Base-by-base conservation (phyloP, 2,329 filamentous ascomycete species). In the Arthrinium puccinioides region DNA sequence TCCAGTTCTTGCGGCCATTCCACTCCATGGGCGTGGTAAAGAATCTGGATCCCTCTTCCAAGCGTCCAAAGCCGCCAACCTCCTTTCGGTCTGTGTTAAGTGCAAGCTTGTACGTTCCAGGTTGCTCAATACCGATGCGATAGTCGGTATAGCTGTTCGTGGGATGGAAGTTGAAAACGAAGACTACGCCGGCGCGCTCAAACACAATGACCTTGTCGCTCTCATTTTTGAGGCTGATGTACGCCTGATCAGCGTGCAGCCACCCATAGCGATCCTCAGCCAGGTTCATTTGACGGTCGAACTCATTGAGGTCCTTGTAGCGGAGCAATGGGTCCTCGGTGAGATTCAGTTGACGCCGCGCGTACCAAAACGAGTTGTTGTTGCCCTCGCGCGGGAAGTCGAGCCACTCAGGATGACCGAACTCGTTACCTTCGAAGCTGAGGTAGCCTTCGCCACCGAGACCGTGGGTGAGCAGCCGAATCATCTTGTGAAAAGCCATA, bases 351-450 rank as follows among this genome's bases (percentile, higher is more conserved):
- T 96, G 90, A 41, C 92, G 84, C 16, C 92, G 79, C 3, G 89
- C 89, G 56, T 95, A 95, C 80, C 87, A 90, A 71, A 89, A 96
- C 31, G 85, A 92, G 64, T 95, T 94, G 54, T 81, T 67, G 64
- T 96, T 96, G 41, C 92, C 92, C 53, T 82, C 87, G 36, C 92
- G 85, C 4, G 92, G 92, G 63, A 98, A 98, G 61, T 98, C 92
- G 26, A 98, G 84, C 92, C 92, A 98, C 63, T 98, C 92, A 0
- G 92, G 92, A 57, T 98, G 92, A 1, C 92, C 92, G 55, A 98
- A 98, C 62, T 98, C 92, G 62, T 98, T 98, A 43, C 92, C 92
- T 65, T 96, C 89, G 52, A 98, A 98, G 67, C 97, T 98, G 37
- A 98, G 83, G 56, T 95, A 98, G 26, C 90, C 92, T 63, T 98